phyloP scores from a whole-genome alignment of 2,329 filamentous ascomycete genomes.

The Coniochaeta sp. region DNA sequence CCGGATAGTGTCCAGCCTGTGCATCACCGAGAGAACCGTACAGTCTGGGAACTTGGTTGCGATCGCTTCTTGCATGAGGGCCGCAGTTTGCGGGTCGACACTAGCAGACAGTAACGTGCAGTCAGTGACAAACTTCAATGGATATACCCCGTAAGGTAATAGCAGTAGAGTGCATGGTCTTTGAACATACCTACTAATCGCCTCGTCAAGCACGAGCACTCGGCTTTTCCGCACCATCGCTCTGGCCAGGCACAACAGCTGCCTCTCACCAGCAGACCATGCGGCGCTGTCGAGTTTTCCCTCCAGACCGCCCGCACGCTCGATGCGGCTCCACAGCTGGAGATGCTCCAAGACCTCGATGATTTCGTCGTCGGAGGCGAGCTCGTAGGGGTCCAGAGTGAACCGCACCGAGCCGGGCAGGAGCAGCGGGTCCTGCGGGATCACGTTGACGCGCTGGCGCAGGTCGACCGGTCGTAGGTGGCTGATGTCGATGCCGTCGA shows the following conservation, averaged over 20 bases:
- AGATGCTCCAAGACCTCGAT: no score
- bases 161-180: neutral
- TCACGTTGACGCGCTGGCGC: constrained; percentile 25
- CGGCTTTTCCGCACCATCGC: constrained; percentile 28
- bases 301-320: constrained; percentile 15
- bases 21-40: constrained; percentile 36
- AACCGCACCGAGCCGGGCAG: constrained; percentile 35
- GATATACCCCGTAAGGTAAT: neutral
- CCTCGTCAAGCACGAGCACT: constrained; percentile 36
- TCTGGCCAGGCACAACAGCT: constrained; percentile 40
- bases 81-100: constrained; percentile 47
- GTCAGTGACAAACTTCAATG: neutral
- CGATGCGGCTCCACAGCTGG: no score
- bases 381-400: constrained; percentile 36
- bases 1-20: constrained; percentile 30
- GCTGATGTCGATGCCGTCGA: constrained; percentile 32
- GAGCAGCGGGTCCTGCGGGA: constrained; percentile 43
- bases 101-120: constrained; percentile 8
- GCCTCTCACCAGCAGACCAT: constrained; percentile 33
- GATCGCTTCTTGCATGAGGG: constrained; percentile 45
- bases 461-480: constrained; percentile 9
- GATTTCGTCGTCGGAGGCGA: constrained; percentile 17
- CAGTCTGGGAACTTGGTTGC: constrained; percentile 40
- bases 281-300: constrained; percentile 9
- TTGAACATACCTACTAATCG: constrained; percentile 18